A percentile compares a stretch with the other conserved stretches of the same genome.
These are phyloP conservation scores for Hypoxylon sp. DNA, from an alignment of 2,329 filamentous ascomycete genomes.

Conservation along the genomic window DNA sequence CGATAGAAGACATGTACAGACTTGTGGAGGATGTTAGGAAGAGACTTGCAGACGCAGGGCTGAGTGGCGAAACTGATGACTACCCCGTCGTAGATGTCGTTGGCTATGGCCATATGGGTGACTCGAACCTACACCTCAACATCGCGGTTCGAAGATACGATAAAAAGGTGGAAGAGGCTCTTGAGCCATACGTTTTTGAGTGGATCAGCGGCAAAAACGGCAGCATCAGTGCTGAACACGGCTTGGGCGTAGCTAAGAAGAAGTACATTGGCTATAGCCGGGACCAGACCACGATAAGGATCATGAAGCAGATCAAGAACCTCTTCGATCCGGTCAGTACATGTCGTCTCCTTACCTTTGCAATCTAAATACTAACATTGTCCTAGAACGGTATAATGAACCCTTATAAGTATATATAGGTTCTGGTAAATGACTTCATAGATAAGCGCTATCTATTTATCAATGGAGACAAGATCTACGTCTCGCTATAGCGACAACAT, in stretches of 20 bases:
- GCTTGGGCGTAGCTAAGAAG: slow-evolving; percentile 94
- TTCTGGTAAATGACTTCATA: background rate
- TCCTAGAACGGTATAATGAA: slow-evolving; percentile 96
- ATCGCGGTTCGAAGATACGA: slow-evolving; percentile 87
- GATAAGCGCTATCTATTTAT: background rate
- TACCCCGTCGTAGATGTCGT: slow-evolving; percentile 90
- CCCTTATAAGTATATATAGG: slow-evolving; percentile 93
- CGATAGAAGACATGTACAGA: slow-evolving; percentile 86
- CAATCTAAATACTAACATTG: slow-evolving; percentile 36
- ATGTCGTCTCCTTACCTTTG: slow-evolving; percentile 16
- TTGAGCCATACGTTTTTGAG: slow-evolving; percentile 98
- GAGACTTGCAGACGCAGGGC: slow-evolving; percentile 79
- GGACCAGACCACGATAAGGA: slow-evolving; percentile 84
- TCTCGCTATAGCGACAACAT: background rate
- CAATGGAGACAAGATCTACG: background rate
- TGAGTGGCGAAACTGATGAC: slow-evolving; percentile 82
- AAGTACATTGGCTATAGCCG: slow-evolving; percentile 94
- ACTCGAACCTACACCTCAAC: slow-evolving; percentile 95
- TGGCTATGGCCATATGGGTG: slow-evolving; percentile 98
- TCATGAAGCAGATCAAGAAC: slow-evolving; percentile 97
- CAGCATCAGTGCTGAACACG: slow-evolving; percentile 97
- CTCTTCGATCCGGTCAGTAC: slow-evolving; percentile 90
- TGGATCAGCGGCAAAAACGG: slow-evolving; percentile 92
- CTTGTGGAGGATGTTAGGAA: slow-evolving; percentile 88
- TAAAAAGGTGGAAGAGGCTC: slow-evolving; percentile 84